phyloP scores from a whole-genome alignment of 1,284 basidiomycete species.

The Malassezia sympodialis region DNA sequence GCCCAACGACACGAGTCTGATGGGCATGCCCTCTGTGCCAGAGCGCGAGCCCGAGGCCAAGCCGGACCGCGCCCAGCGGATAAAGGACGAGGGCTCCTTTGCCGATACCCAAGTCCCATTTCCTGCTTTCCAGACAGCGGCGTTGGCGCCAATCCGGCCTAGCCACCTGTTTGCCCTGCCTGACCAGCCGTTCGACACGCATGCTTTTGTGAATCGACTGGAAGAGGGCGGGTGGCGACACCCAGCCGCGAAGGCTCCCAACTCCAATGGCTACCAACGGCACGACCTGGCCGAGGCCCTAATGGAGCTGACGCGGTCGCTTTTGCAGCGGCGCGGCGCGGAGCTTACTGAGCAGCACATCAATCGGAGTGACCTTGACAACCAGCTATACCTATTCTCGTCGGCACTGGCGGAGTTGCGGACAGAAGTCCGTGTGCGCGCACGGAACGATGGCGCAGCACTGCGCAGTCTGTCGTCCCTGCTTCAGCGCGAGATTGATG shows the following conservation, averaged over 20 bases:
- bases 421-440: conserved; percentile 71
- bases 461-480: conserved; percentile 65
- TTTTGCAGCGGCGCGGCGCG: conserved; percentile 68
- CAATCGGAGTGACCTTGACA: conserved; percentile 63
- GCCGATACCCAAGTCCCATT: neutral
- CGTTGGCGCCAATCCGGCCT: neutral
- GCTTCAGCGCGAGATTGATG: conserved; percentile 77
- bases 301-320: conserved; percentile 73
- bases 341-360: conserved; percentile 65
- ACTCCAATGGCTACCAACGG: conserved; percentile 9
- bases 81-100: neutral
- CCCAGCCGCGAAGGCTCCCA: neutral
- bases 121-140: neutral
- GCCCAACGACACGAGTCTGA: conserved; percentile 14
- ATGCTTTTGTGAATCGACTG: conserved; percentile 34
- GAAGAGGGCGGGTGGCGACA: conserved; percentile 32
- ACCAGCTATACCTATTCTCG: conserved; percentile 80
- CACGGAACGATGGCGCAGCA: conserved; percentile 72
- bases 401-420: conserved; percentile 85
- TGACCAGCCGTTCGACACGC: conserved; percentile 39
- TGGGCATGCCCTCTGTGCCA: neutral
- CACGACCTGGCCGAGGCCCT: conserved; percentile 51
- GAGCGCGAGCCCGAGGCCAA: neutral
- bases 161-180: neutral
- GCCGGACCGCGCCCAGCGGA: neutral